Conservation (phyloP, 257 asterid genomes). For the Paulownia fortunei region DNA sequence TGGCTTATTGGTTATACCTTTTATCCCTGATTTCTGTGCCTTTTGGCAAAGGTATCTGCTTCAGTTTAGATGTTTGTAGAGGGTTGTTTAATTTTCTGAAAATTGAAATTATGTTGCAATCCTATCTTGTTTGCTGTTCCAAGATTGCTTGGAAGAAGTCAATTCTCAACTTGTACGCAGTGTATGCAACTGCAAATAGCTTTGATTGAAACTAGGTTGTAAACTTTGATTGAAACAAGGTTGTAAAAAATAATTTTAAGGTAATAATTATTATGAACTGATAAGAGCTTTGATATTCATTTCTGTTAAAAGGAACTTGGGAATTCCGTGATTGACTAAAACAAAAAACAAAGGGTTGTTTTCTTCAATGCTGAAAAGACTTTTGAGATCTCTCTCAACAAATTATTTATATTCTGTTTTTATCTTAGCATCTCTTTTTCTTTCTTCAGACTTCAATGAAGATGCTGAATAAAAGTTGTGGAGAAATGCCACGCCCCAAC, state of each 20-base stretch:
- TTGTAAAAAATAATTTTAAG: neutral
- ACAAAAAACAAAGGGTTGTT: neutral
- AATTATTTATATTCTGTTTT: neutral
- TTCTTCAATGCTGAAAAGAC: slow-evolving; percentile 2
- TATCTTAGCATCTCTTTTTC: slow-evolving; percentile 9
- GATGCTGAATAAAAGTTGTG: slow-evolving; percentile 5
- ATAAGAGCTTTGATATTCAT: neutral
- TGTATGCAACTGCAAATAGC: neutral
- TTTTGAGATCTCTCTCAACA: neutral
- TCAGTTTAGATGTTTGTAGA: neutral
- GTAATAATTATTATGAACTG: neutral
- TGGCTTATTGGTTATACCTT: neutral
- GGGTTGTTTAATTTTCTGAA: slow-evolving; percentile 11
- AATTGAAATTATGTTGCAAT: neutral
- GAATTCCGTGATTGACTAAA: slow-evolving; percentile 14
- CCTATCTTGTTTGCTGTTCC: slow-evolving; percentile 8
- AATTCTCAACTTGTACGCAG: neutral
- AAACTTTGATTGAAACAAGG: slow-evolving; percentile 11
- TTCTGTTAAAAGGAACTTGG: neutral
- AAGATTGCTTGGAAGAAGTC: slow-evolving; percentile 10
- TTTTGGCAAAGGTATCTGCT: slow-evolving; percentile 4
- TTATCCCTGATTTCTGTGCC: slow-evolving; percentile 9
- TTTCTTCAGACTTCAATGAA: neutral
- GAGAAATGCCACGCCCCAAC: neutral
- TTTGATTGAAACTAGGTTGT: too few species aligned